Evolutionary conservation across 2,329 filamentous ascomycete species (phyloP), one percentile per base, ranked within the genome.

Genomic region (Fusarium sulawesiense): DNA sequence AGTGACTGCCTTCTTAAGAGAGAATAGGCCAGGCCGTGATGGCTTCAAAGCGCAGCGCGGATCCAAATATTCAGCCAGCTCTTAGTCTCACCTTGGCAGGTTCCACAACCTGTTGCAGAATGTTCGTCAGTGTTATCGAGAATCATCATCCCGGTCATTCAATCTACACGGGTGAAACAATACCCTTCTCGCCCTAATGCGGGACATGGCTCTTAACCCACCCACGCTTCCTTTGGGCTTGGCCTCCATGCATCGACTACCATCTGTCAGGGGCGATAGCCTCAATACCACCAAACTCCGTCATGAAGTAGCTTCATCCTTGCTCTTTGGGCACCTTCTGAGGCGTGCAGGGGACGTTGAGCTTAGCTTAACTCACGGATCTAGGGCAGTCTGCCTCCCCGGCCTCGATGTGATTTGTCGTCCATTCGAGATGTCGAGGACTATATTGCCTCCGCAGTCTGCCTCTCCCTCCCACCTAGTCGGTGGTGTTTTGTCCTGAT

Each of bases 251-350:
- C 37, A 45, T 57, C 54, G 53, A 66, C 69, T 53, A 47, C 44
- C 42, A 56, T 49, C 60, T 66, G 29, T 56, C 60, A 72, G 68
- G 62, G 68, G 68, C 54, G 20, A 42, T 47, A 63, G 34, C 64
- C 66, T 55, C 45, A 25, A 66, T 71, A 56, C 61, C 66, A 71
- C 68, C 64, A 69, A 60, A 56, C 46, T 44, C 64, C 50, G 68
- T 69, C 68, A 71, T 59, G 68, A 64, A 64, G 64, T 41, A 62
- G 46, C 60, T 61, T 30, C 42, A 69, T 44, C 68, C 68, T 72
- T 66, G 68, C 34, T 62, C 56, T 58, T 49, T 48, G 21, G 64
- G 68, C 45, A 41, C 41, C 46, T 63, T 62, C 58, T 66, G 54
- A 58, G 51, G 69, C 66, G 47, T 47, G 30, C 48, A 59, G 56